Evolutionary conservation across 768 basidiomycete species (phyloP).

Genomic region (Termitomyces sp.): DNA sequence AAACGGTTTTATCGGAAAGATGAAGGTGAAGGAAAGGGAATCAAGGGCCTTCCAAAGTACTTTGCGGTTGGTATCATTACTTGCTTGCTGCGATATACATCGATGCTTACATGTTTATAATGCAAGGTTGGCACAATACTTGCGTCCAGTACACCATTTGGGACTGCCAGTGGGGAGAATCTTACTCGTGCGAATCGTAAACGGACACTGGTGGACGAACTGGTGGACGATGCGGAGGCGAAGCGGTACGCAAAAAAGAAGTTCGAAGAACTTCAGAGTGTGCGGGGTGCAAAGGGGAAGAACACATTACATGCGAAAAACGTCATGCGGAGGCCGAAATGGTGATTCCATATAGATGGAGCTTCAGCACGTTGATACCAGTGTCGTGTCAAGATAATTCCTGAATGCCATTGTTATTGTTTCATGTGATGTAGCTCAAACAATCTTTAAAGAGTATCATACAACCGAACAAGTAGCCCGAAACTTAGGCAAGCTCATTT

Average conservation of each 20-base stretch:
- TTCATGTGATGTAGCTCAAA: neutral
- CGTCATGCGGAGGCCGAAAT: constrained; percentile 58
- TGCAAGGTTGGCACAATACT: constrained; percentile 75
- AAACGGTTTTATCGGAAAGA: constrained; percentile 90
- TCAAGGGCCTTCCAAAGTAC: constrained; percentile 81
- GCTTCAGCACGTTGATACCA: neutral
- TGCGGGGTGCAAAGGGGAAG: constrained; percentile 62
- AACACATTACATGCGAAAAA: constrained; percentile 66
- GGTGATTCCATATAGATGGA: constrained; percentile 35
- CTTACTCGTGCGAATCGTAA: constrained; percentile 66
- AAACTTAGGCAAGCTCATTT: no score
- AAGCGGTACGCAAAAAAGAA: constrained; percentile 89
- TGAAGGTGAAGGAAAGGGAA: constrained; percentile 78
- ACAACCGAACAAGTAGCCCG: no score
- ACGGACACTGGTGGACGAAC: constrained; percentile 81
- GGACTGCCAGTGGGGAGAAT: constrained; percentile 62
- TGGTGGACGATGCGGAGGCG: constrained; percentile 84
- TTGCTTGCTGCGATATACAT: constrained; percentile 3
- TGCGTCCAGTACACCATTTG: constrained; percentile 67
- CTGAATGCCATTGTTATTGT: neutral
- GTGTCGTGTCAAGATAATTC: neutral
- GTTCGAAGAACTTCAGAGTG: constrained; percentile 70
- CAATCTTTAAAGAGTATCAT: neutral
- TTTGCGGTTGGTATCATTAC: constrained; percentile 61
- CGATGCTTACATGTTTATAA: constrained; percentile 4